phyloP scores from a whole-genome alignment of 371 early-diverging fungal species.

The Mortierella sp. region DNA sequence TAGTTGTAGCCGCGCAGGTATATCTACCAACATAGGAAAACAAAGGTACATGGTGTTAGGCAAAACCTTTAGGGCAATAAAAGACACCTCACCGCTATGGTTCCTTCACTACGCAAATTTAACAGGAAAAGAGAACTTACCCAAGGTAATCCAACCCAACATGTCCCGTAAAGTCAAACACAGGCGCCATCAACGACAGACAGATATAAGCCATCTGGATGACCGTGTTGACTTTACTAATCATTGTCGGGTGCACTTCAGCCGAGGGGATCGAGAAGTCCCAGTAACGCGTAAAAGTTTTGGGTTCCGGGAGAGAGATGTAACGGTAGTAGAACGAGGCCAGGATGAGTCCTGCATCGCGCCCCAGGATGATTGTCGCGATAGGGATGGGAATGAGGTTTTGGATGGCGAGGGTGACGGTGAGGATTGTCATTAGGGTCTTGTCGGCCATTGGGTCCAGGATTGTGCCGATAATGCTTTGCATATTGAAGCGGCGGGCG shows the following conservation, averaged over 20 bases:
- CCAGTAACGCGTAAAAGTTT: constrained; percentile 88
- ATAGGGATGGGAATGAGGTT: constrained; percentile 85
- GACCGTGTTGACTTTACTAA: constrained; percentile 95
- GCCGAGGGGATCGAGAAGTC: constrained; percentile 93
- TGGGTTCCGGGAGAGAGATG: constrained; percentile 90
- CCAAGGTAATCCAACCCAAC: constrained; percentile 57
- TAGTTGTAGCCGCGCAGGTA: constrained; percentile 84
- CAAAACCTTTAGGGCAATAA: too few relatives aligned
- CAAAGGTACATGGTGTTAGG: too few relatives aligned
- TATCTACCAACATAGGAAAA: constrained; percentile 58
- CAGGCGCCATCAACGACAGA: constrained; percentile 77
- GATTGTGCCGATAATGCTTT: constrained; percentile 89
- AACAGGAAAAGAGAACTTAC: constrained; percentile 40
- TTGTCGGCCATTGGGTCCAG: constrained; percentile 98
- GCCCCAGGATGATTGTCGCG: constrained; percentile 87
- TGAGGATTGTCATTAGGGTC: constrained; percentile 92
- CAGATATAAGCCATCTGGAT: constrained; percentile 90
- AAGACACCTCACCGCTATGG: too few relatives aligned
- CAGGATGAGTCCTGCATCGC: constrained; percentile 86
- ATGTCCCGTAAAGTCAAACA: constrained; percentile 66
- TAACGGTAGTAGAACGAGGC: constrained; percentile 90
- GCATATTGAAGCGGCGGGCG: constrained; percentile 90
- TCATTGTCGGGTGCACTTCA: constrained; percentile 89
- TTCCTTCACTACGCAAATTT: too few relatives aligned
- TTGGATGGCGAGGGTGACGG: constrained; percentile 82